A percentile compares a stretch with the other conserved stretches of the same genome.
Conservation (phyloP, 2,329 filamentous ascomycete species). For the Aspergillus fischeri region DNA sequence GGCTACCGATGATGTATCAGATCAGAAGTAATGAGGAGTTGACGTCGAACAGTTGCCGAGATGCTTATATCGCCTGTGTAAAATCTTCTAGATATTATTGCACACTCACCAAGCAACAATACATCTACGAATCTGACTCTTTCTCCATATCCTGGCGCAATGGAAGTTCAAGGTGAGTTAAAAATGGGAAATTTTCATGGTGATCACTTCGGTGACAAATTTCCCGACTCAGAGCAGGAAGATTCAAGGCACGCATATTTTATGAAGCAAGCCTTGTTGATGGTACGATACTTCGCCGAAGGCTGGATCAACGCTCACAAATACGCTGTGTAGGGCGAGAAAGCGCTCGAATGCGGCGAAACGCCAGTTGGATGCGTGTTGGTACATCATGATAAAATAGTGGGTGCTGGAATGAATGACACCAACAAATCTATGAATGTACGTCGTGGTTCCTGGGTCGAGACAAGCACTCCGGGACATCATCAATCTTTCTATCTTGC, state of each 20-base stretch:
- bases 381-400: slow-evolving; percentile 71
- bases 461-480: neutral
- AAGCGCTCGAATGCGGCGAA: slow-evolving; percentile 80
- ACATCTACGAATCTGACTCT: neutral
- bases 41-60: neutral
- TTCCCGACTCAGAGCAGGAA: slow-evolving; percentile 7
- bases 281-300: slow-evolving; percentile 53
- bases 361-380: slow-evolving; percentile 96
- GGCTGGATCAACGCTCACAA: slow-evolving; percentile 1
- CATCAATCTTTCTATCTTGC: neutral
- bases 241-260: slow-evolving; percentile 53
- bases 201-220: neutral
- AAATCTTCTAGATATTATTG: neutral
- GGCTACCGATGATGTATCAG: neutral
- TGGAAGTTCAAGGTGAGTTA: neutral
- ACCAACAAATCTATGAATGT: slow-evolving; percentile 80
- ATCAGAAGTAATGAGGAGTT: neutral
- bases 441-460: slow-evolving; percentile 17
- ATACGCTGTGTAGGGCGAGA: slow-evolving; percentile 61
- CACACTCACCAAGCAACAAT: neutral
- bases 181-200: neutral
- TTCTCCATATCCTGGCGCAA: neutral
- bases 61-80: neutral
- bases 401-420: slow-evolving; percentile 92
- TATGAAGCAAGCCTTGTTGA: slow-evolving; percentile 80